Evolutionary conservation across 805 yeast species (phyloP), one percentile per base, ranked within the genome.

Genomic region (Sugiyamaella boreocaroliniensis): DNA sequence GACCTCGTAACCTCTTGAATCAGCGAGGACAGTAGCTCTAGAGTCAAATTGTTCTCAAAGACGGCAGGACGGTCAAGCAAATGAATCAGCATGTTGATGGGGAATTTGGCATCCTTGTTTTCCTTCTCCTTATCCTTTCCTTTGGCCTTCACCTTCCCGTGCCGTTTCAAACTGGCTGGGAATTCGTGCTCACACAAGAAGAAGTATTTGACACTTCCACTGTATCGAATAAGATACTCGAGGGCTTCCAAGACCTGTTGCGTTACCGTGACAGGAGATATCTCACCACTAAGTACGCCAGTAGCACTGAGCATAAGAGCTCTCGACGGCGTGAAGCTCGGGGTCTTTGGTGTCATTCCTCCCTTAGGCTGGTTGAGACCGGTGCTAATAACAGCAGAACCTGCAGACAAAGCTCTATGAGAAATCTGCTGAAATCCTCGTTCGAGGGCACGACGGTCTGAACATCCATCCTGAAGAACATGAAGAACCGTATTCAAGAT

Each of bases 1-100:
- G 95, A 89, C 56, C 85, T 76, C 0, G 96, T 86, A 2, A 90
- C 81, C 47, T 84, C 78, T 61, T 86, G 93, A 32, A 89, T 72
- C 15, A 88, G 80, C 54, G 86, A 74, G 0, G 96, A 85, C 26
- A 89, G 68, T 19, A 82, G 67, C 64, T 89, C 96, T 82, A 90
- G 79, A 57, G 89, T 72, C 5, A 81, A 79, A 5, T 85, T 80
- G 64, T 86, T 95, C 50, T 85, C 86, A 20, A 79, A 78, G 49
- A 89, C 78, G n/a, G 82, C 64, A 7, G 77, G 75, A 51, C 81
- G 79, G 42, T 82, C 85, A 53, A 90, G 70, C 15, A 90, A 66
- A 6, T 72, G 71, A 29, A 90, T 71, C 29, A 90, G 70, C 48
- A 80, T 70, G 62, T 88, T 89, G 57, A 90, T 76, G 1, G 97